These are phyloP conservation scores for Amaranthus cruentus DNA, from an alignment of 148 eudicot species.

Conservation along the genomic window DNA sequence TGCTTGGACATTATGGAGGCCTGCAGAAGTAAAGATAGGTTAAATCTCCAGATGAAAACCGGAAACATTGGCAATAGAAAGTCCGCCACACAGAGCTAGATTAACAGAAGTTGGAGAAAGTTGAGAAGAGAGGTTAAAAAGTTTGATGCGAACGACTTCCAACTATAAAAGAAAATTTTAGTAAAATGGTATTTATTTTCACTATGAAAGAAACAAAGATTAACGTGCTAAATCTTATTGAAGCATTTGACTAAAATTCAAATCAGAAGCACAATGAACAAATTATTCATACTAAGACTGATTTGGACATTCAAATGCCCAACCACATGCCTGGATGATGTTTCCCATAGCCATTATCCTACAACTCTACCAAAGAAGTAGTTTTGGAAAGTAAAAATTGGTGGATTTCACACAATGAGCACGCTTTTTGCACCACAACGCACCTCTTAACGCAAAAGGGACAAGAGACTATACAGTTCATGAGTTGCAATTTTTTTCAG, in stretches of 20 bases:
- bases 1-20: conserved; percentile 87
- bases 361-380: background rate
- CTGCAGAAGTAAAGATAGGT: conserved; percentile 34
- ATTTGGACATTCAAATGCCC: background rate
- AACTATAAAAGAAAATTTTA: too few species aligned
- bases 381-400: background rate
- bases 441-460: background rate
- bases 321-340: background rate
- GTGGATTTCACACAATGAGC: background rate
- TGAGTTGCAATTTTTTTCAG: background rate
- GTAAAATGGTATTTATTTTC: background rate
- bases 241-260: background rate
- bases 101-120: too few species aligned
- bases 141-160: too few species aligned
- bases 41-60: background rate
- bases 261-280: background rate
- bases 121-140: too few species aligned
- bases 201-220: background rate
- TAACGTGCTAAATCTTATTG: background rate
- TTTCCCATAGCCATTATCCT: background rate
- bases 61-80: too few species aligned
- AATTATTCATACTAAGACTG: background rate
- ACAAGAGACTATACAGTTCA: background rate
- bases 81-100: too few species aligned
- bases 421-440: background rate